Conservation (phyloP, 805 yeast genomes). For the Yarrowia keelungensis region DNA sequence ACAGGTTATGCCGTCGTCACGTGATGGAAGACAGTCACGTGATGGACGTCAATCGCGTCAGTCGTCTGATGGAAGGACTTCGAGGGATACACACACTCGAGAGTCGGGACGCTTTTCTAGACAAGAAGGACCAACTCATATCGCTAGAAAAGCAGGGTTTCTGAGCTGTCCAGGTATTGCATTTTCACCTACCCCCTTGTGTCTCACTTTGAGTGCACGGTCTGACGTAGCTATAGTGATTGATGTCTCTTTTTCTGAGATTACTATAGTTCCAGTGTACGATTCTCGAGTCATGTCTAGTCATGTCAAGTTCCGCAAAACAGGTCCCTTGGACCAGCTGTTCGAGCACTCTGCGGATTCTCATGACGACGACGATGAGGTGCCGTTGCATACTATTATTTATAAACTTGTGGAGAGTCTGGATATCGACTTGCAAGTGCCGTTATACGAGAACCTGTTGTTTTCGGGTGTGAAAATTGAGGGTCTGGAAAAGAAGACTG, state of each 20-base stretch:
- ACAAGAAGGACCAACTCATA: not conserved
- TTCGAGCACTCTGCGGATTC: slow-evolving; percentile 8
- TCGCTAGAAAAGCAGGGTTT: slow-evolving; percentile 3
- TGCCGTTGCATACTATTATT: slow-evolving; percentile 22
- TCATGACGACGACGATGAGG: slow-evolving; percentile 28
- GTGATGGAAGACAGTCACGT: slow-evolving; percentile 11
- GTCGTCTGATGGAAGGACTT: not conserved
- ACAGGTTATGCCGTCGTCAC: not conserved
- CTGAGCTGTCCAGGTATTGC: slow-evolving; percentile 20
- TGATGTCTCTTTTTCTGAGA: slow-evolving; percentile 1
- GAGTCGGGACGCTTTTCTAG: slow-evolving; percentile 10
- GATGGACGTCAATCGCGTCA: not conserved
- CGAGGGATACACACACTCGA: not conserved
- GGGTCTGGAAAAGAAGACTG: not conserved
- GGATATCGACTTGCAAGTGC: slow-evolving; percentile 14
- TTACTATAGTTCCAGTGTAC: slow-evolving; percentile 20
- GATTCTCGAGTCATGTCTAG: slow-evolving; percentile 23
- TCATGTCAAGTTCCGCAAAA: slow-evolving; percentile 14
- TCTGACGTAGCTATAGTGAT: slow-evolving; percentile 15
- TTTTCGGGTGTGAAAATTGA: not conserved
- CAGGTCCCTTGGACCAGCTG: not conserved
- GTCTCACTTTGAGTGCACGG: slow-evolving; percentile 32
- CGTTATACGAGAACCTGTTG: slow-evolving; percentile 19
- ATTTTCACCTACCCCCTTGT: slow-evolving; percentile 15
- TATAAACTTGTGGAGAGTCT: slow-evolving; percentile 13